Evolutionary conservation across 2,329 filamentous ascomycete species (phyloP), one percentile per base, ranked within the genome.

Genomic region (Lasiodiplodia citricola): DNA sequence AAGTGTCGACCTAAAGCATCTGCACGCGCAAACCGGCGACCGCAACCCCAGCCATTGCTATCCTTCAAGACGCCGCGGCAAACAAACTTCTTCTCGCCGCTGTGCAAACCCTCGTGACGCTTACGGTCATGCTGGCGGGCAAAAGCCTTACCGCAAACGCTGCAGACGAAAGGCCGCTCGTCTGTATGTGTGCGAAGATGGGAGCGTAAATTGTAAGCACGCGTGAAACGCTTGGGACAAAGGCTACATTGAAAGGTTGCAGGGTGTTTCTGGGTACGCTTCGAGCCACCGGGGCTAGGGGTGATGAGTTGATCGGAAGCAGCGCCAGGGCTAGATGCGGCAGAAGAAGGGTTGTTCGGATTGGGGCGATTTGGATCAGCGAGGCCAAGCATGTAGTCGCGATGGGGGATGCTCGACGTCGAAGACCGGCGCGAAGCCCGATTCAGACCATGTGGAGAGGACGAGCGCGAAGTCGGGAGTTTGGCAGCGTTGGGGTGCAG

Each of bases 41-140:
- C 93, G 74, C 96, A 99, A 23, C 96, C 96, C 96, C 96, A 99
- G 72, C 92, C 89, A 5, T 91, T 91, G 57, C 91, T 90, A 2
- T 89, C 89, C 73, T 95, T 94, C 62, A 99, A 88, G 69, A 94
- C 92, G 66, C 96, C 96, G 73, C 93, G 94, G 82, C 96, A 99
- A 8, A 98, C 92, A 78, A 98, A 99, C 77, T 97, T 98, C 88
- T 98, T 99, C 83, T 99, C 96, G 52, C 96, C 96, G 0, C 93
- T 96, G 77, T 99, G 96, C 52, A 99, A 84, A 50, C 95, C 94
- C 82, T 99, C 96, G 80, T 99, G 96, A 50, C 96, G 91, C 81
- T 99, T 99, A 56, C 96, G 91, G 78, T 99, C 96, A 77, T 99
- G 96, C 77, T 99, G 96, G 31, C 96, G 91, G 6, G 96, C 96